phyloP scores from a whole-genome alignment of 2,329 filamentous ascomycete species.

The Aspergillus tamarii region DNA sequence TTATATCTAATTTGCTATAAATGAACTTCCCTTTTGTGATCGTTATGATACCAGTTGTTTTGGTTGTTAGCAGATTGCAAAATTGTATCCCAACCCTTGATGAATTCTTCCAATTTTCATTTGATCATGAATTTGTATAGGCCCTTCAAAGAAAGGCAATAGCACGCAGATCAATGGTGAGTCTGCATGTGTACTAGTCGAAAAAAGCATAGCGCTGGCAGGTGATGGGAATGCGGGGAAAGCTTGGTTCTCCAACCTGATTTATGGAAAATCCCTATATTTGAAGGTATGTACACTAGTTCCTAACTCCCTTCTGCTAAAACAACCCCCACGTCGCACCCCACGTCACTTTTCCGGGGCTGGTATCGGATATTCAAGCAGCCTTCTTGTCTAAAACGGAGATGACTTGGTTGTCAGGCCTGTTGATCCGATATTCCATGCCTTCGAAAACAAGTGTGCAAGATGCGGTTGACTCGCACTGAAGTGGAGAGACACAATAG shows the following conservation, averaged over 20 bases:
- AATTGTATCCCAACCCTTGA: constrained; percentile 1
- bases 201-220: background rate
- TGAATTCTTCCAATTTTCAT: background rate
- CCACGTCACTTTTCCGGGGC: constrained; percentile 5
- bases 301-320: background rate
- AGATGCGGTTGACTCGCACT: constrained; percentile 46
- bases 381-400: background rate
- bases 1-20: constrained; percentile 1
- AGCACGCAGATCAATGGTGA: background rate
- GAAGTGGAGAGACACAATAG: constrained; percentile 55
- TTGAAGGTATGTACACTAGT: background rate
- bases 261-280: background rate
- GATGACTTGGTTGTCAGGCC: no score
- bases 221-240: background rate
- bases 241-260: background rate
- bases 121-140: background rate
- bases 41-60: constrained; percentile 33
- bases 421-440: background rate
- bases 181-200: background rate
- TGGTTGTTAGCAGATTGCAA: constrained; percentile 24
- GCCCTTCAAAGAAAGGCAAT: background rate
- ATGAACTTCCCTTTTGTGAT: constrained; percentile 13
- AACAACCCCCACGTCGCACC: constrained; percentile 17
- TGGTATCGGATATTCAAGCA: background rate
- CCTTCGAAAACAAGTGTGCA: background rate